phyloP scores from a whole-genome alignment of 257 asterid species.

The Solanum gracilifrons region DNA sequence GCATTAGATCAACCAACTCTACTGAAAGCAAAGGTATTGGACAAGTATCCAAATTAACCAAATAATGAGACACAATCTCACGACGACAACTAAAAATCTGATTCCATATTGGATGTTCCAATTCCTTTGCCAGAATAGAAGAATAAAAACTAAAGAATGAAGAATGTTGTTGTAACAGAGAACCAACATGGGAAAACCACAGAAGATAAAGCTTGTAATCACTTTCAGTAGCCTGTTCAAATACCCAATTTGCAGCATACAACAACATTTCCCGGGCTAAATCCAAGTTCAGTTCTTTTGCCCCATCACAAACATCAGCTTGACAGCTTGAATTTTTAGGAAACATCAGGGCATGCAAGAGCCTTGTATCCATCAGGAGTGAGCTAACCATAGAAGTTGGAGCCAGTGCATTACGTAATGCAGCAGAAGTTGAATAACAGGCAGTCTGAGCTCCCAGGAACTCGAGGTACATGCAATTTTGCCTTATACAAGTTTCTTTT shows the following conservation, averaged over 20 bases:
- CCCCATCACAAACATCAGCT: conserved; percentile 10
- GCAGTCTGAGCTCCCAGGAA: conserved; percentile 55
- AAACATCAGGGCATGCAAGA: conserved; percentile 30
- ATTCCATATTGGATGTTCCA: conserved; percentile 67
- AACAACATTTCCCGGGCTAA: conserved; percentile 38
- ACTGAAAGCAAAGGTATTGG: conserved; percentile 49
- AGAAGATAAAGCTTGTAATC: conserved; percentile 56
- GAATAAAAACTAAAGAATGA: conserved; percentile 37
- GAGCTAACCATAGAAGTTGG: conserved; percentile 21
- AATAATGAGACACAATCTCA: conserved; percentile 26
- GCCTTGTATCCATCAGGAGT: conserved; percentile 38
- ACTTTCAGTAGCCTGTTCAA: conserved; percentile 73
- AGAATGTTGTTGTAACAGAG: conserved; percentile 37
- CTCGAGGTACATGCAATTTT: conserved; percentile 62
- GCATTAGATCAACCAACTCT: conserved; percentile 26
- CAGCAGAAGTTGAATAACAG: conserved; percentile 13
- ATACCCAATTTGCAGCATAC: conserved; percentile 85
- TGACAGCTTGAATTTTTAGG: conserved; percentile 21
- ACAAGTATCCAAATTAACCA: conserved; percentile 8
- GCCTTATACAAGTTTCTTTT: conserved; percentile 54
- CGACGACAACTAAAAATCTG: conserved; percentile 32
- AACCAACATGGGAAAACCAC: conserved; percentile 69
- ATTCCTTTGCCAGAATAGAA: conserved; percentile 35
- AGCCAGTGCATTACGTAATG: conserved; percentile 17
- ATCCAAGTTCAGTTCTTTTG: conserved; percentile 23